Percentiles rank a stretch among this genome's conserved stretches.
phyloP scores from a whole-genome alignment of 2,329 filamentous ascomycete species.

The Ilyonectria mors-panacis region DNA sequence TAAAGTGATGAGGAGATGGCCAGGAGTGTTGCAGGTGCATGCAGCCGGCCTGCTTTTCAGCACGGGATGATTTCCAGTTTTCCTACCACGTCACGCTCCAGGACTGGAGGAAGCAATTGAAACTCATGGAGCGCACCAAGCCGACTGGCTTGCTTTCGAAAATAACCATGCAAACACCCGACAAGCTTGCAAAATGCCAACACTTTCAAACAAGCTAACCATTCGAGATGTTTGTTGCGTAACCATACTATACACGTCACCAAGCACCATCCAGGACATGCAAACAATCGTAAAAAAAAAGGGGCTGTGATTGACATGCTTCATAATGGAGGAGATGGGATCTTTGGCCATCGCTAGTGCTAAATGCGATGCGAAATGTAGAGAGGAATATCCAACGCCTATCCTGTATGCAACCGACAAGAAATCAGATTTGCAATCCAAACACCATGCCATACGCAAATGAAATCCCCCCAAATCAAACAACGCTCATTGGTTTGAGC shows the following conservation, averaged over 20 bases:
- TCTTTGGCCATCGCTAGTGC: slow-evolving; percentile 32
- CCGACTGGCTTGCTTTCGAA: background rate
- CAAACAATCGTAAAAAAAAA: background rate
- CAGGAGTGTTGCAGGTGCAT: slow-evolving; percentile 4
- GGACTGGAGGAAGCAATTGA: background rate
- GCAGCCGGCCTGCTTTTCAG: slow-evolving; percentile 9
- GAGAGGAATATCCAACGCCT: slow-evolving; percentile 40
- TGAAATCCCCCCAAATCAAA: slow-evolving; percentile 22
- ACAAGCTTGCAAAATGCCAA: background rate
- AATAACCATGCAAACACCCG: background rate
- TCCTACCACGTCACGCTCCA: background rate
- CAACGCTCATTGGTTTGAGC: slow-evolving; percentile 48
- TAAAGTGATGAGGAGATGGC: background rate
- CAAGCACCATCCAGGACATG: background rate
- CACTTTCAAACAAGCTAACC: background rate
- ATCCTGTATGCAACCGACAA: slow-evolving; percentile 37
- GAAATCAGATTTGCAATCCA: slow-evolving; percentile 27
- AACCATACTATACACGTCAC: background rate
- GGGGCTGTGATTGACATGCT: slow-evolving; percentile 19
- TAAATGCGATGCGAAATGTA: slow-evolving; percentile 25
- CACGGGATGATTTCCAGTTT: background rate
- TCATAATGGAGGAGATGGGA: slow-evolving; percentile 38
- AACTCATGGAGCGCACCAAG: background rate
- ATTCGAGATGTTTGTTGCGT: background rate
- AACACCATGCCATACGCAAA: slow-evolving; percentile 43